Evolutionary conservation across 2,329 filamentous ascomycete genomes (phyloP).

Genomic region (Cadophora luteo-olivacea): DNA sequence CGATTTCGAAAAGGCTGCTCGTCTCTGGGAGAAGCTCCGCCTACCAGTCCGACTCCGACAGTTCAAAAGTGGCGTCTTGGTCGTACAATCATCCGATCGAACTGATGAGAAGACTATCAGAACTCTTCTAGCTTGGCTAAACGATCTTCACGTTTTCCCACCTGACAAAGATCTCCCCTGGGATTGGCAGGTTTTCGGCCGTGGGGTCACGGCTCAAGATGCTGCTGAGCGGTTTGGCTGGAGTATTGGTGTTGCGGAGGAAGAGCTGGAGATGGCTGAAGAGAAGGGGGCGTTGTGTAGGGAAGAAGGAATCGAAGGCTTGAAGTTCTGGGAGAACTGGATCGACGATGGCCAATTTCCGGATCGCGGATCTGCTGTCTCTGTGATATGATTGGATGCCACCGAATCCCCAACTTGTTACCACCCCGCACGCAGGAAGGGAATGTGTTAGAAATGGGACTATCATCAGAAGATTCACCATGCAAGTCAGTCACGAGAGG

Average conservation of each 20-base stretch:
- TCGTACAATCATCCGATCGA: slow-evolving; percentile 86
- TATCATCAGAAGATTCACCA: background rate
- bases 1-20: slow-evolving; percentile 90
- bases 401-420: background rate
- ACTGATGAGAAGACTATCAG: slow-evolving; percentile 90
- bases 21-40: slow-evolving; percentile 85
- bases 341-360: slow-evolving; percentile 35
- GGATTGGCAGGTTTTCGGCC: slow-evolving; percentile 81
- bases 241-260: slow-evolving; percentile 94
- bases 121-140: slow-evolving; percentile 78
- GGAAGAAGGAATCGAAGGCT: slow-evolving; percentile 88
- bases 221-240: slow-evolving; percentile 90
- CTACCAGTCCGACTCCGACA: slow-evolving; percentile 85
- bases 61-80: slow-evolving; percentile 93
- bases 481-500: background rate
- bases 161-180: slow-evolving; percentile 70
- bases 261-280: slow-evolving; percentile 97
- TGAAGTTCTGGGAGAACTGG: slow-evolving; percentile 90
- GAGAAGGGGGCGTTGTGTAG: slow-evolving; percentile 86
- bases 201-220: slow-evolving; percentile 89
- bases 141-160: slow-evolving; percentile 70
- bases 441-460: background rate
- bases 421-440: background rate
- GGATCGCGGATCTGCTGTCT: slow-evolving; percentile 10
- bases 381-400: slow-evolving; percentile 19